Base-by-base conservation (phyloP, 371 early-diverging fungal species). In the Nosema muscidifuracis region DNA sequence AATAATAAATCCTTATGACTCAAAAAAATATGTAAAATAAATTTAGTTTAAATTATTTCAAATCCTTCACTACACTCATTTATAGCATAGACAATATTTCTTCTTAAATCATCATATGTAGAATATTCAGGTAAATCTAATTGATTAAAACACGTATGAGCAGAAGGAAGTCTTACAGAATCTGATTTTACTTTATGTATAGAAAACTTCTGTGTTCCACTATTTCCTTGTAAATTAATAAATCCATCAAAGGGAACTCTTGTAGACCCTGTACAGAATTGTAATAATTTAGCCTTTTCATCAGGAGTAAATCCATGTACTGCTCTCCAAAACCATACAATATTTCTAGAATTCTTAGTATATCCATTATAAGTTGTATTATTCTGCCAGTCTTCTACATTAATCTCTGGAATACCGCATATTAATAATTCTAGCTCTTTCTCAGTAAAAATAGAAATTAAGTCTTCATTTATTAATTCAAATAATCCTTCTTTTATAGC, bases 261-360 rank as follows among this genome's bases (percentile, higher is more conserved):
- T 38, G 92, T 91, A 0, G 96, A 96, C 24, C 98, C 96, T 0
- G 98, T 97, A 20, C 89, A 90, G 85, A 95, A 97, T 82, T 95
- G 96, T 56, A 97, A 84, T 62, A 97, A 83, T 81, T 94, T 94
- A 26, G 98, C 94, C 1, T 92, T 85, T 82, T 95, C 92, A 83
- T 93, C 94, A 80, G 92, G 92, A 75, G 89, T 89, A 82, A 95
- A 93, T 73, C 90, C 89, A n/a, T 94, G 87, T 12, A 97, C 95
- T 0, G 92, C 93, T 33, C 94, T 85, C 98, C 98, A 97, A 86
- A 96, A 95, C 94, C 94, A 93, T 80, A 92, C 91, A 53, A 97
- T 87, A 74, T 91, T 93, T 15, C 91, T 89, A 4, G 90, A 89
- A 24, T 88, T 84, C 2, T 86, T 73, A 12, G 89, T 86, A 82